Percentiles rank a stretch among this genome's conserved stretches.
Evolutionary conservation across 352 stramenopile species (phyloP).

Genomic region (Thraustochytrium sp.): DNA sequence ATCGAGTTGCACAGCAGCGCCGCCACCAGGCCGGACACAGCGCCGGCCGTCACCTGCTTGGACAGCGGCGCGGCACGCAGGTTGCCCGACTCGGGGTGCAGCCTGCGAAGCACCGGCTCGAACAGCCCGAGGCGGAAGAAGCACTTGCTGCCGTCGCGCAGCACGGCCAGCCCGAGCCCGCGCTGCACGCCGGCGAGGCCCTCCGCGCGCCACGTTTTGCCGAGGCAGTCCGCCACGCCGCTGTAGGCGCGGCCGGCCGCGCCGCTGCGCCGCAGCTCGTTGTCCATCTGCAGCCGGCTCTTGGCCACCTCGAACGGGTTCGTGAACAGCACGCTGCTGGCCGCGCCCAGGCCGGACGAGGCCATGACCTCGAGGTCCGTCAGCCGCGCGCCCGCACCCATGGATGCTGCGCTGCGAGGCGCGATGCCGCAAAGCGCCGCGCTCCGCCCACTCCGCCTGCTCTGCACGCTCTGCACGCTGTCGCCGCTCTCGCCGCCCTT

Average conservation of each 20-base stretch:
- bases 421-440: not conserved
- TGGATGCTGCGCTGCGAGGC: not conserved
- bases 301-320: conserved; percentile 39
- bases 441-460: not conserved
- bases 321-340: conserved; percentile 4
- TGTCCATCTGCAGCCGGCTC: conserved; percentile 41
- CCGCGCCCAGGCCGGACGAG: conserved; percentile 6
- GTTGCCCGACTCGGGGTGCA: not conserved
- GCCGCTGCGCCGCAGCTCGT: not conserved
- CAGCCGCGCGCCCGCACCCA: not conserved
- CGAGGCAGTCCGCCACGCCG: conserved; percentile 25
- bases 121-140: conserved; percentile 45
- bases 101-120: conserved; percentile 29
- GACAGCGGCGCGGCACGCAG: not conserved
- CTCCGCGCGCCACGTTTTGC: conserved; percentile 18
- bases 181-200: conserved; percentile 39
- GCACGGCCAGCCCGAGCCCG: conserved; percentile 43
- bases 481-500: not conserved
- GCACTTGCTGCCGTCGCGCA: conserved; percentile 43
- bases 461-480: not conserved
- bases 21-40: conserved; percentile 13
- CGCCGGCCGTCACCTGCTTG: conserved; percentile 35
- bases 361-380: conserved; percentile 18
- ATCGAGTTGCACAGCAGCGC: conserved; percentile 44
- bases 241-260: not conserved